Base-by-base conservation (phyloP, 1,139 yeast species). In the Tardiomyces blankii region DNA sequence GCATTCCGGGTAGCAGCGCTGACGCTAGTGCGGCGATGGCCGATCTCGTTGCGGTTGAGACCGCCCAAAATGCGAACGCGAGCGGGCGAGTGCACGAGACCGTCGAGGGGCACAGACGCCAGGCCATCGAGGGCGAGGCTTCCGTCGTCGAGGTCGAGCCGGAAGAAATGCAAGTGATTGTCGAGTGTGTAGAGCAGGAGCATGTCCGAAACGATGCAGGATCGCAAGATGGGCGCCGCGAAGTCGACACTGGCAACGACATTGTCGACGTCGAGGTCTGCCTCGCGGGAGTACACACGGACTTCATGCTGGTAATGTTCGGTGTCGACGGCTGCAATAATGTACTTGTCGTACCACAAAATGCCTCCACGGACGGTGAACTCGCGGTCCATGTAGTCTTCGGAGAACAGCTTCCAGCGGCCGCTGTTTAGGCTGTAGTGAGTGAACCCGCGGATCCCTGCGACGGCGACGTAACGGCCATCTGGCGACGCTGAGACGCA, bases 401-500 rank as follows among this genome's bases (percentile, higher is more conserved):
- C 64, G 11, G 51, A 56, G 50, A 65, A 65, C 49, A 66, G 51
- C 48, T 66, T 68, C 74, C 74, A 69, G 28, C 66, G 60, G 2
- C 69, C 69, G 12, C 69, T 58, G 41, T 57, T 58, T 9, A 64
- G 48, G 35, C 67, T 60, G 48, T 66, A 68, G 48, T 67, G 68
- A 25, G 70, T 65, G 25, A 70, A 54, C 1, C 74, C 74, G 8
- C 63, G 54, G 1, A 59, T 52, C 1, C 74, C 74, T 0, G 73
- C 68, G 11, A 70, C 58, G 0, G 73, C 74, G 9, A 69, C 57
- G 46, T 62, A 68, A 39, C 67, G 50, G n/a, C 73, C 73, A 43
- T 68, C 70, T 5, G 60, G 52, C 9, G 70, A 66, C 14, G 65
- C 51, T 19, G 67, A 55, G 2, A 64, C 65, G 40, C 60, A 61